Conservation (phyloP, 352 stramenopile genomes). For the Pythium pyrilobum region DNA sequence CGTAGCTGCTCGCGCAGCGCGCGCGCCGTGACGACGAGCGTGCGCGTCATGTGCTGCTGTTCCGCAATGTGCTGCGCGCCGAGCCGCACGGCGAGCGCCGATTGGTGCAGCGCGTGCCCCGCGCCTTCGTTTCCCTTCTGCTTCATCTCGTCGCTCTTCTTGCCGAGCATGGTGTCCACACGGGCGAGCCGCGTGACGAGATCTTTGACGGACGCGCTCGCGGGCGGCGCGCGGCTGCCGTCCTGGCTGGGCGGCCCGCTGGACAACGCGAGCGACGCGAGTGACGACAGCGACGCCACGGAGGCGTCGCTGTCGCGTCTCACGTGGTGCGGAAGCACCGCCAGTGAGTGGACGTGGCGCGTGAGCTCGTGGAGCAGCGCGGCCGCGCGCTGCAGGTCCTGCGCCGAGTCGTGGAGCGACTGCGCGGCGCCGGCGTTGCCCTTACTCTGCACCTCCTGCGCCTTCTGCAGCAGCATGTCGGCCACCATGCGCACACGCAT, state of each 20-base stretch:
- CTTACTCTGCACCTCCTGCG: slow-evolving; percentile 54
- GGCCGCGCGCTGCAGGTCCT: slow-evolving; percentile 46
- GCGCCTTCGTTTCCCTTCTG: slow-evolving; percentile 58
- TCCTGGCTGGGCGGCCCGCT: background rate
- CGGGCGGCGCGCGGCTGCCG: background rate
- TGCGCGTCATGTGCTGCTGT: slow-evolving; percentile 47
- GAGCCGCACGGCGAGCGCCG: slow-evolving; percentile 33
- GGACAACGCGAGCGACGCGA: background rate
- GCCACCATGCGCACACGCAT: slow-evolving; percentile 66
- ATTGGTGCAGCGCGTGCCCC: slow-evolving; percentile 46
- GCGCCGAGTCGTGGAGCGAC: slow-evolving; percentile 40
- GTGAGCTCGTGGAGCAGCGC: slow-evolving; percentile 53
- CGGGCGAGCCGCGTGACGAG: slow-evolving; percentile 27
- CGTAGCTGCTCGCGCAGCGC: slow-evolving; percentile 19
- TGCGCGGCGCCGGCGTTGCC: slow-evolving; percentile 46
- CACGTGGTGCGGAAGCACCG: slow-evolving; percentile 3
- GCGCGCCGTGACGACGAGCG: slow-evolving; percentile 24
- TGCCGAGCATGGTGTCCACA: slow-evolving; percentile 54
- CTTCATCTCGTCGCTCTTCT: slow-evolving; percentile 79
- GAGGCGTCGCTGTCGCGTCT: slow-evolving; percentile 20
- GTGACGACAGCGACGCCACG: background rate
- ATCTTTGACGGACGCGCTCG: slow-evolving; percentile 24
- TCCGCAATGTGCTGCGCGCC: slow-evolving; percentile 30
- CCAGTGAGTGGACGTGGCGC: slow-evolving; percentile 28
- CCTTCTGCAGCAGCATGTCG: slow-evolving; percentile 68